Conservation (phyloP, 805 yeast genomes). For the Candida patagonica region DNA sequence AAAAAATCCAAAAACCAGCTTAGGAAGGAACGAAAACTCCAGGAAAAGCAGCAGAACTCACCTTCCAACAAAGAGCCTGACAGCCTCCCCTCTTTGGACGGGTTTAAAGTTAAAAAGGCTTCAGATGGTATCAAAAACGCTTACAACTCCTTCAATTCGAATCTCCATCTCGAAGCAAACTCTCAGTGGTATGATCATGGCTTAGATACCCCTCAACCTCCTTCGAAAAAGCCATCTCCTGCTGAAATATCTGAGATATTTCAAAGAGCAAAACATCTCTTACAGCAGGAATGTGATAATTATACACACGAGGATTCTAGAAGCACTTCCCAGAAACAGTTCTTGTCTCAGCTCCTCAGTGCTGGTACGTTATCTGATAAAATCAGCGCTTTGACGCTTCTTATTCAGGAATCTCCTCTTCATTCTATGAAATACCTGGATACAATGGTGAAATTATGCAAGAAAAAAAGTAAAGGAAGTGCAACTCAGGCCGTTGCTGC, state of each 20-base stretch:
- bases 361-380: constrained; percentile 94
- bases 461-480: constrained; percentile 87
- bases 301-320: constrained; percentile 68
- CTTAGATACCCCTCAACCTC: constrained; percentile 24
- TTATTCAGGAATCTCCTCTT: constrained; percentile 90
- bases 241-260: constrained; percentile 49
- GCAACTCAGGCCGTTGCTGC: constrained; percentile 87
- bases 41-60: constrained; percentile 4
- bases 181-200: constrained; percentile 72
- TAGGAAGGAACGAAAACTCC: too few relatives aligned
- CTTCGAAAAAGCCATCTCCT: constrained; percentile 23
- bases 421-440: constrained; percentile 82
- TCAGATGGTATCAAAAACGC: constrained; percentile 11
- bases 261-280: constrained; percentile 54
- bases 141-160: constrained; percentile 10
- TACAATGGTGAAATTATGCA: constrained; percentile 66
- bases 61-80: background rate
- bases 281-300: constrained; percentile 60
- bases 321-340: constrained; percentile 73
- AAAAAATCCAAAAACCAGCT: constrained; percentile 19
- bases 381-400: constrained; percentile 84
- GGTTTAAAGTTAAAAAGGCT: constrained; percentile 1
- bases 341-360: constrained; percentile 76
- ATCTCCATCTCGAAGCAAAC: constrained; percentile 47
- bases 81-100: background rate